phyloP scores from a whole-genome alignment of 2,329 filamentous ascomycete species.

The Colletotrichum sp. region DNA sequence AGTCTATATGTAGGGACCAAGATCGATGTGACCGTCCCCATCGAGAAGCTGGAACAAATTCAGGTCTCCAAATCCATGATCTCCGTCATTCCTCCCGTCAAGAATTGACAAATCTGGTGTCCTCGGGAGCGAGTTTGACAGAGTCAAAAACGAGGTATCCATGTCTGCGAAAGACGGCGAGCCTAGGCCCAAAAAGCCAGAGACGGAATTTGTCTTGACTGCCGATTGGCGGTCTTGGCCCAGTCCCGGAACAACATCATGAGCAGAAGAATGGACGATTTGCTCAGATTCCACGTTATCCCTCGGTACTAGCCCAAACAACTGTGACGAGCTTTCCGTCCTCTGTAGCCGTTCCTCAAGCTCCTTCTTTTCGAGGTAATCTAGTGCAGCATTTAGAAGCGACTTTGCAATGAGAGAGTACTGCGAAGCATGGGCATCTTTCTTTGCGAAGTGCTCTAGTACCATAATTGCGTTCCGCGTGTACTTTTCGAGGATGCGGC shows the following conservation, averaged over 20 bases:
- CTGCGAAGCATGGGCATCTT: constrained; percentile 55
- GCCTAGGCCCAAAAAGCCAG: constrained; percentile 26
- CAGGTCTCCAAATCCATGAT: constrained; percentile 46
- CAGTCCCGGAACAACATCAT: constrained; percentile 1
- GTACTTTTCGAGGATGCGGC: constrained; percentile 56
- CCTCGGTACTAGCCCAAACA: constrained; percentile 54
- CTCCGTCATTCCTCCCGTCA: constrained; percentile 41
- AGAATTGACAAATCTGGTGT: constrained; percentile 47
- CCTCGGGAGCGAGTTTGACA: constrained; percentile 42
- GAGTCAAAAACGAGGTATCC: constrained; percentile 41
- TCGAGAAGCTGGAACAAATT: constrained; percentile 59
- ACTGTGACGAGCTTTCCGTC: constrained; percentile 55
- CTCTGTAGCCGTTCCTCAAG: constrained; percentile 49
- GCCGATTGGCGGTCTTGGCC: not conserved
- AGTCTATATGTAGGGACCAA: constrained; percentile 42
- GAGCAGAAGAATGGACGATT: not conserved
- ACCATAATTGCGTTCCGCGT: constrained; percentile 51
- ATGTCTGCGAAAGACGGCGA: constrained; percentile 40
- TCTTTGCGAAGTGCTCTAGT: constrained; percentile 53
- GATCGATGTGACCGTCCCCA: constrained; percentile 56
- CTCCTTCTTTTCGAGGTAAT: constrained; percentile 54
- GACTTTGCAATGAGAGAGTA: constrained; percentile 60
- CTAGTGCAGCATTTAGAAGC: constrained; percentile 49
- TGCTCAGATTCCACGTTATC: constrained; percentile 19
- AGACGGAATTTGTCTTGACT: not conserved